phyloP scores from a whole-genome alignment of 192 early-diverging fungal genomes.

The Backusella parvicylindrica region DNA sequence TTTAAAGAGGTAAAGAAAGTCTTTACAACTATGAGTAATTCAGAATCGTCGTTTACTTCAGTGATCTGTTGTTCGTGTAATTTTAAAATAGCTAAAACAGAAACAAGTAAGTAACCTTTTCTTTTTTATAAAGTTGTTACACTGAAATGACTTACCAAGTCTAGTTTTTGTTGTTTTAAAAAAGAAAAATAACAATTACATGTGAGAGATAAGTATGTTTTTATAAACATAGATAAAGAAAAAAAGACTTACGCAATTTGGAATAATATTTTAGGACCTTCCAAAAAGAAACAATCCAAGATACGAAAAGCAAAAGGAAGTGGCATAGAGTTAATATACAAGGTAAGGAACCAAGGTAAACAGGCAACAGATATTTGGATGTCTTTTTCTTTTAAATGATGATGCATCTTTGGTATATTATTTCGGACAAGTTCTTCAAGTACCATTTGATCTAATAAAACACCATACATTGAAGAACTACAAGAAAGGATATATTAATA shows the following conservation, averaged over 20 bases:
- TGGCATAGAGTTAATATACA: constrained; percentile 97
- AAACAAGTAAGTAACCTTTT: background rate
- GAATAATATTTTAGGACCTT: constrained; percentile 93
- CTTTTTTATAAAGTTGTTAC: background rate
- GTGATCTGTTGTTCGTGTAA: constrained; percentile 78
- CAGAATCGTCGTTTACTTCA: constrained; percentile 64
- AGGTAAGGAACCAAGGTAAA: constrained; percentile 95
- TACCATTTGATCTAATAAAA: constrained; percentile 91
- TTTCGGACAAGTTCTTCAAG: constrained; percentile 86
- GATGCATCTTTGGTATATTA: constrained; percentile 84
- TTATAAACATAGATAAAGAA: background rate
- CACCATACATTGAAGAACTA: constrained; percentile 96
- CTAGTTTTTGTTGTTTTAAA: background rate
- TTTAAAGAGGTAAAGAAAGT: constrained; percentile 81
- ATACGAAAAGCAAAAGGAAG: constrained; percentile 83
- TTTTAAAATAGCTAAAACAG: constrained; percentile 78
- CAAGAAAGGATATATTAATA: background rate
- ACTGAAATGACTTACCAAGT: background rate
- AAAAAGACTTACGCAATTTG: constrained; percentile 68
- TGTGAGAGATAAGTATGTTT: background rate
- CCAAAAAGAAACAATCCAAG: constrained; percentile 97
- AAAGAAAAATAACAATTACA: background rate
- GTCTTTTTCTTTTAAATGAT: constrained; percentile 81
- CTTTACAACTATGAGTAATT: constrained; percentile 80
- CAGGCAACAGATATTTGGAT: constrained; percentile 97